These are phyloP conservation scores for Hyaloscypha finlandica DNA, from an alignment of 495 filamentous ascomycete species.

Conservation along the genomic window DNA sequence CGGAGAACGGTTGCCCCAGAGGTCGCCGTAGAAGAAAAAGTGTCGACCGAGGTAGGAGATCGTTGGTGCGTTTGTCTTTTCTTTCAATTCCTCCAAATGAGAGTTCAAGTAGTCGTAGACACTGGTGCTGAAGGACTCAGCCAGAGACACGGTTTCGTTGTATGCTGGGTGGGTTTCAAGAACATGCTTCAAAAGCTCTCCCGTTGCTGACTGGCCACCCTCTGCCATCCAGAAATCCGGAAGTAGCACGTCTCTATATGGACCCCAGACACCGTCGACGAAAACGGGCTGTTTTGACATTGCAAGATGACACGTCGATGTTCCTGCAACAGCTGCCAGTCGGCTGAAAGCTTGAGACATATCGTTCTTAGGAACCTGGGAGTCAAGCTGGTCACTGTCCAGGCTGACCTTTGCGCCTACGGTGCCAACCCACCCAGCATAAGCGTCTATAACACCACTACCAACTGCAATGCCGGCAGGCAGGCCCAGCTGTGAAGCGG, in stretches of 20 bases:
- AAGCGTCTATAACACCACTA: constrained; percentile 96
- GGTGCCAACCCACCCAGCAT: constrained; percentile 97
- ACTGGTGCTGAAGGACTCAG: constrained; percentile 75
- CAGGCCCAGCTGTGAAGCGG: constrained; percentile 81
- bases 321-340: constrained; percentile 93
- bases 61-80: constrained; percentile 65
- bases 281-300: constrained; percentile 93
- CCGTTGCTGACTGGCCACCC: constrained; percentile 93
- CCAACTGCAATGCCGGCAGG: constrained; percentile 87
- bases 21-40: constrained; percentile 97
- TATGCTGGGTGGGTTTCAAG: constrained; percentile 92
- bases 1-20: constrained; percentile 96
- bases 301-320: constrained; percentile 93
- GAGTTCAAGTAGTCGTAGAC: constrained; percentile 95
- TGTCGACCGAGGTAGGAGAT: constrained; percentile 86
- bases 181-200: constrained; percentile 90
- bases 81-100: constrained; percentile 75
- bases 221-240: constrained; percentile 95
- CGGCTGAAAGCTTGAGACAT: constrained; percentile 89
- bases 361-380: constrained; percentile 68
- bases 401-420: constrained; percentile 93
- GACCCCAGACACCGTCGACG: constrained; percentile 93
- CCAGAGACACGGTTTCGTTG: constrained; percentile 70
- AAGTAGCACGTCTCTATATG: constrained; percentile 90
- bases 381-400: constrained; percentile 57